These are phyloP conservation scores for Ophiostoma montium DNA, from an alignment of 2,329 filamentous ascomycete species.

Conservation along the genomic window DNA sequence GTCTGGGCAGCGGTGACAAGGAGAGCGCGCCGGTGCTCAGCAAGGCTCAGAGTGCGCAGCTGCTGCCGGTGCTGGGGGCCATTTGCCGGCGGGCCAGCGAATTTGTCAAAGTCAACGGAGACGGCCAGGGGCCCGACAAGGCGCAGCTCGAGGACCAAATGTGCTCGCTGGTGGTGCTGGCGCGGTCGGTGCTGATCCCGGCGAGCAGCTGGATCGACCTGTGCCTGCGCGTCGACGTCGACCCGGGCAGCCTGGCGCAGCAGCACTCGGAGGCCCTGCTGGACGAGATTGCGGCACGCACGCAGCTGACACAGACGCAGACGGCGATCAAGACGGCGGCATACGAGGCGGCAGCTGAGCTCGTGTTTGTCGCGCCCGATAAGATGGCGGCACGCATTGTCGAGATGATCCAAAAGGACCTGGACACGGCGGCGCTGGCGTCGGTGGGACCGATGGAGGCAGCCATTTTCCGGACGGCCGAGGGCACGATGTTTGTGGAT, in stretches of 20 bases:
- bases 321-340: conserved; percentile 50
- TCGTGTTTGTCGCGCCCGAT: conserved; percentile 87
- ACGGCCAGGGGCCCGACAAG: conserved; percentile 32
- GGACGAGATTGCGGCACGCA: conserved; percentile 44
- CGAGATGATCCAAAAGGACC: conserved; percentile 56
- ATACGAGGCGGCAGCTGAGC: conserved; percentile 72
- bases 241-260: conserved; percentile 65
- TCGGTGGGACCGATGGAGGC: conserved; percentile 75
- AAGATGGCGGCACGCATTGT: conserved; percentile 64
- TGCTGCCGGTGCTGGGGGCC: conserved; percentile 46
- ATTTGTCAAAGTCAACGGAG: conserved; percentile 23
- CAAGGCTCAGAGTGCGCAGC: conserved; percentile 48
- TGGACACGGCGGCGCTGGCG: conserved; percentile 55
- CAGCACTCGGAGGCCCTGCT: conserved; percentile 52
- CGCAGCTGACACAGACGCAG: conserved; percentile 34
- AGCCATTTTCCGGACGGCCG: conserved; percentile 81
- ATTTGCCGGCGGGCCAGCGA: conserved; percentile 49
- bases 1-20: conserved; percentile 56
- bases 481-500: conserved; percentile 79
- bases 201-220: conserved; percentile 77
- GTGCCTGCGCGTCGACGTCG: conserved; percentile 64
- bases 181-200: conserved; percentile 63
- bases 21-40: conserved; percentile 56
- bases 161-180: conserved; percentile 62
- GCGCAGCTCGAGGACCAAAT: conserved; percentile 56